Evolutionary conservation across 495 filamentous ascomycete genomes (phyloP).

Genomic region (Poronia punctata): DNA sequence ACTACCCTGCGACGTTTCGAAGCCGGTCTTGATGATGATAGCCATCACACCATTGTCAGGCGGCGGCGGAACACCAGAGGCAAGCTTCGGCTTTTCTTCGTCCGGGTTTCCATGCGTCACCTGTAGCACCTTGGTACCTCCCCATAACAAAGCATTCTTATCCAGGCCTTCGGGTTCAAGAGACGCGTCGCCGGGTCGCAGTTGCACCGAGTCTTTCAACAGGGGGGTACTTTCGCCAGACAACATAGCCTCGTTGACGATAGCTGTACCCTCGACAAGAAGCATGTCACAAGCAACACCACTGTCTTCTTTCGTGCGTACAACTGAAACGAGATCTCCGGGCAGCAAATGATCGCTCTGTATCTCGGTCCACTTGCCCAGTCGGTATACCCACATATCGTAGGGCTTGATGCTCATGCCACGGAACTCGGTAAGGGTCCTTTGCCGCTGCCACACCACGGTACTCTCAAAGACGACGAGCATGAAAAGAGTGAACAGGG

Average conservation of each 20-base stretch:
- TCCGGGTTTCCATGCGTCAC: constrained; percentile 79
- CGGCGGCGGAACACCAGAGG: constrained; percentile 62
- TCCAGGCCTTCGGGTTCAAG: constrained; percentile 89
- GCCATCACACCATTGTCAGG: constrained; percentile 94
- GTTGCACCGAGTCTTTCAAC: constrained; percentile 91
- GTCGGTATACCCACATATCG: constrained; percentile 79
- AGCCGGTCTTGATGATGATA: constrained; percentile 93
- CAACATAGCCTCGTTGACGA: constrained; percentile 99
- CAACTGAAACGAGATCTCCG: constrained; percentile 92
- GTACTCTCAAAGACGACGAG: constrained; percentile 96
- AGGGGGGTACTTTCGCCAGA: constrained; percentile 96
- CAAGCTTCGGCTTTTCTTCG: constrained; percentile 56
- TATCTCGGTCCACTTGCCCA: constrained; percentile 80
- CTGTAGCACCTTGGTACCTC: constrained; percentile 95
- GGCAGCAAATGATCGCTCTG: constrained; percentile 91
- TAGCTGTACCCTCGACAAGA: constrained; percentile 86
- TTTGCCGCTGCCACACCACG: constrained; percentile 97
- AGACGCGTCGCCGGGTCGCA: constrained; percentile 74
- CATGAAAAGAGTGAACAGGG: constrained; percentile 97
- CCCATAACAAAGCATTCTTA: constrained; percentile 93
- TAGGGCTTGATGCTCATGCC: constrained; percentile 99
- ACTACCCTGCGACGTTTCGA: constrained; percentile 96
- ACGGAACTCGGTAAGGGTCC: constrained; percentile 94
- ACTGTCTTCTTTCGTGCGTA: constrained; percentile 91
- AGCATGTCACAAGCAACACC: constrained; percentile 98